These are phyloP conservation scores for Licmophora abbreviata DNA, from an alignment of 108 stramenopile species.

Conservation along the genomic window DNA sequence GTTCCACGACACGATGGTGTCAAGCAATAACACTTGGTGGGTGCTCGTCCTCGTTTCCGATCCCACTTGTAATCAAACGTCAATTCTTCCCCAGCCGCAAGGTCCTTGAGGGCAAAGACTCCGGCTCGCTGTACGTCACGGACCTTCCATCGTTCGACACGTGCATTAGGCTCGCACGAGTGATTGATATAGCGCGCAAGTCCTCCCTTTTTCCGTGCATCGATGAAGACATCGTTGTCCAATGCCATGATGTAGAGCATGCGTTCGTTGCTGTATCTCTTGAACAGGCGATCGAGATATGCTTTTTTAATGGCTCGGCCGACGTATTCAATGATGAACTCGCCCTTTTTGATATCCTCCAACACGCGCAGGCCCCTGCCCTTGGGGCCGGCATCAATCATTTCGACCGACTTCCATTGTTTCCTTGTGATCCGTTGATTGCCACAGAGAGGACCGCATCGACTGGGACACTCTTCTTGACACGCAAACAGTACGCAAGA, in stretches of 20 bases:
- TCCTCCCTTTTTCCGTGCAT: constrained; percentile 88
- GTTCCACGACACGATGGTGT: constrained; percentile 82
- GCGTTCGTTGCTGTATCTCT: constrained; percentile 59
- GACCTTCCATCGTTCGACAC: constrained; percentile 89
- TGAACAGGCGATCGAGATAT: constrained; percentile 52
- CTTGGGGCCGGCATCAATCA: constrained; percentile 70
- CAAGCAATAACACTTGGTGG: constrained; percentile 94
- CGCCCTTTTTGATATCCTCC: constrained; percentile 44
- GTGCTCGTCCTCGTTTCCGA: constrained; percentile 79
- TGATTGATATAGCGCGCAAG: constrained; percentile 98
- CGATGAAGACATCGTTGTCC: constrained; percentile 81
- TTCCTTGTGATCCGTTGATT: constrained; percentile 60
- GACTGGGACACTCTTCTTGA: constrained; percentile 75
- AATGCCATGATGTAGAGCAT: constrained; percentile 95
- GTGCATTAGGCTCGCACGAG: constrained; percentile 93
- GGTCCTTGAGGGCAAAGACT: constrained; percentile 75
- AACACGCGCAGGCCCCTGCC: constrained; percentile 58
- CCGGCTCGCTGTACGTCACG: constrained; percentile 72
- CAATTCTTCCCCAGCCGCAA: constrained; percentile 87
- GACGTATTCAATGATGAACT: constrained; percentile 77
- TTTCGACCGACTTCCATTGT: constrained; percentile 50
- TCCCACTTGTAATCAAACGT: constrained; percentile 97
- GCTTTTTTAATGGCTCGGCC: constrained; percentile 68
- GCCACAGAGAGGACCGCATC: constrained; percentile 45
- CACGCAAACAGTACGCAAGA: constrained; percentile 65